Base-by-base conservation (phyloP, 2,329 filamentous ascomycete genomes). In the Aspergillus vadensis region DNA sequence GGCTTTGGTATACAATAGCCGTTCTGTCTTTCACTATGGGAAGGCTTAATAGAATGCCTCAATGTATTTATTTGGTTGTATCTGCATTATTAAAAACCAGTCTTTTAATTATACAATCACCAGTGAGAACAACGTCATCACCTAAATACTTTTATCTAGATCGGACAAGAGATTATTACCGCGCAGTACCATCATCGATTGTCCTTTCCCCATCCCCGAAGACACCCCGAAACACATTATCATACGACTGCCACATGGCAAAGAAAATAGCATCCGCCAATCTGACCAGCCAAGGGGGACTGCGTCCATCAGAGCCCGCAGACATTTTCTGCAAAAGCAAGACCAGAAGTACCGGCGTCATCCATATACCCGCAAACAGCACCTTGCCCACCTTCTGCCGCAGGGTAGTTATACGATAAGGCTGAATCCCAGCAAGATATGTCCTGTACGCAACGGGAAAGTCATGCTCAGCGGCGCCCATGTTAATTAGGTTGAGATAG, bases 181-280 rank as follows among this genome's bases (percentile, higher is more conserved):
- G 17, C 10, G n/a, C 36, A 32, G 4, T n/a, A 36, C 30, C 47
- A 38, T 54, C 30, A 36, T 53, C 68, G 19, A 81, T 70, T 1
- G 85, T 87, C 67, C 86, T 85, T 81, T 98, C 94, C 0, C 95
- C 95, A 71, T 98, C 91, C 0, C 94, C 94, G 80, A 96, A 97
- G 0, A 88, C 43, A 0, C 76, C 79, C 74, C 86, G 88, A 66
- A 89, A 88, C 17, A 86, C 71, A 0, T 55, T 62, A 76, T 92
- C 89, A 76, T 92, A 91, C 50, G 77, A 82, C 49, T 66, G 69
- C 90, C 90, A 93, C 66, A 87, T 76, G 0, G 81, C 72, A 1
- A 77, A 81, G 60, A 89, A 86, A 1, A 89, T 12, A 1, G 80
- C 74, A 0, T 80, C 82, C 58, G 83, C 79, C 0, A 84, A 55